Conservation (phyloP, 2,329 filamentous ascomycete genomes). For the Nigrograna mackinnonii region DNA sequence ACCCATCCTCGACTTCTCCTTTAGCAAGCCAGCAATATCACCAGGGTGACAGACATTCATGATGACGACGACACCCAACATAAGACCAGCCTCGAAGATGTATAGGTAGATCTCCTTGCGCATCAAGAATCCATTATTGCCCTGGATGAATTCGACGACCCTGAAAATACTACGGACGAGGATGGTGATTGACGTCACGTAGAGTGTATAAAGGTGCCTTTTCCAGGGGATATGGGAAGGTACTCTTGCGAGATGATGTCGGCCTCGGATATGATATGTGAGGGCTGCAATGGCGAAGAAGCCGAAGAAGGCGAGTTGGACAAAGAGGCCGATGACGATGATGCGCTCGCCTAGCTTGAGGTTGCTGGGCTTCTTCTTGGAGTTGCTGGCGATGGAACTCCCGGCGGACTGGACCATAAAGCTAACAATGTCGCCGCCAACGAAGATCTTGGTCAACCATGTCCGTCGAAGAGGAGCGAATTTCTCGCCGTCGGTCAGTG, state of each 20-base stretch:
- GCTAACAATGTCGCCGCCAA: slow-evolving; percentile 47
- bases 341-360: slow-evolving; percentile 42
- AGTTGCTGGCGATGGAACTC: slow-evolving; percentile 39
- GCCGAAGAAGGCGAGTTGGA: slow-evolving; percentile 53
- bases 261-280: slow-evolving; percentile 14
- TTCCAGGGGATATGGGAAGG: slow-evolving; percentile 18
- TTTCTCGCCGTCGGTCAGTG: slow-evolving; percentile 39
- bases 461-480: slow-evolving; percentile 41
- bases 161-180: slow-evolving; percentile 53
- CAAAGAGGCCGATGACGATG: slow-evolving; percentile 49
- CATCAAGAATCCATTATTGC: slow-evolving; percentile 48
- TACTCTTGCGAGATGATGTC: slow-evolving; percentile 1
- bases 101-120: slow-evolving; percentile 48
- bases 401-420: slow-evolving; percentile 51
- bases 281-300: slow-evolving; percentile 44
- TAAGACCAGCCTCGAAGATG: slow-evolving; percentile 50
- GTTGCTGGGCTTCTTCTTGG: slow-evolving; percentile 14
- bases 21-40: slow-evolving; percentile 16
- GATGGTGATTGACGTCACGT: slow-evolving; percentile 49
- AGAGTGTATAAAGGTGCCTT: slow-evolving; percentile 47
- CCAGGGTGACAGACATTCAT: slow-evolving; percentile 42
- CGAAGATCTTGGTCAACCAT: slow-evolving; percentile 51
- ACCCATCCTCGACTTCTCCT: slow-evolving; percentile 4
- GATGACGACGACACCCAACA: slow-evolving; percentile 44
- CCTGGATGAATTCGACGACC: slow-evolving; percentile 51